A percentile compares a stretch with the other conserved stretches of the same genome.
These are phyloP conservation scores for Coniochaeta ligniaria DNA, from an alignment of 2,329 filamentous ascomycete species.

Conservation along the genomic window DNA sequence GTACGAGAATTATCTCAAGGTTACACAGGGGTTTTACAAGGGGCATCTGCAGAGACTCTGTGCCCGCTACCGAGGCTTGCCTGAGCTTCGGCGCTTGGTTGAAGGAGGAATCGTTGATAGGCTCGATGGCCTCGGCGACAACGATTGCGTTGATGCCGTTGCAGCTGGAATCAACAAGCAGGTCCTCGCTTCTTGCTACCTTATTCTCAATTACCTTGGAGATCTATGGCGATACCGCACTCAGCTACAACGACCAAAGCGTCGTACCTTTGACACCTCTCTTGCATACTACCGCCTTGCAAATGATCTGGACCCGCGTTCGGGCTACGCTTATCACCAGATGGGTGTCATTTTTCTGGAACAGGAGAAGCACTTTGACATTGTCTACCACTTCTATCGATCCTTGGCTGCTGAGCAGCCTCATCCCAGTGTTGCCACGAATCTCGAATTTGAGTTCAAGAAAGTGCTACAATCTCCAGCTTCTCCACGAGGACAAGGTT, in stretches of 20 bases:
- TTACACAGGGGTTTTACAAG: slow-evolving; percentile 82
- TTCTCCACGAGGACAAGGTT: slow-evolving; percentile 18
- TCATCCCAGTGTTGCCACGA: slow-evolving; percentile 65
- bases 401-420: slow-evolving; percentile 68
- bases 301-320: slow-evolving; percentile 67
- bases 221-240: slow-evolving; percentile 83
- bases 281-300: slow-evolving; percentile 82
- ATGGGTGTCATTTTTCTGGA: slow-evolving; percentile 78
- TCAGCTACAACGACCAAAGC: slow-evolving; percentile 65
- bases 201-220: slow-evolving; percentile 77
- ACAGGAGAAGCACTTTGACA: slow-evolving; percentile 71
- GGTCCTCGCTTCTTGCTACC: slow-evolving; percentile 70
- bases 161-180: slow-evolving; percentile 44
- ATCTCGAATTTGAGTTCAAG: slow-evolving; percentile 70
- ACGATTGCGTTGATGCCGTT: slow-evolving; percentile 36
- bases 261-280: slow-evolving; percentile 70
- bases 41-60: slow-evolving; percentile 75
- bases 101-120: slow-evolving; percentile 26
- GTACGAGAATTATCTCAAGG: slow-evolving; percentile 80
- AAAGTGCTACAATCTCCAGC: slow-evolving; percentile 38
- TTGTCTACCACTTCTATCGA: slow-evolving; percentile 85
- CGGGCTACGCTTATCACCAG: slow-evolving; percentile 82
- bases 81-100: slow-evolving; percentile 32
- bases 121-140: slow-evolving; percentile 24
- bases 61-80: slow-evolving; percentile 39